Evolutionary conservation across 495 filamentous ascomycete species (phyloP).

Genomic region (Margaritispora aquatica): DNA sequence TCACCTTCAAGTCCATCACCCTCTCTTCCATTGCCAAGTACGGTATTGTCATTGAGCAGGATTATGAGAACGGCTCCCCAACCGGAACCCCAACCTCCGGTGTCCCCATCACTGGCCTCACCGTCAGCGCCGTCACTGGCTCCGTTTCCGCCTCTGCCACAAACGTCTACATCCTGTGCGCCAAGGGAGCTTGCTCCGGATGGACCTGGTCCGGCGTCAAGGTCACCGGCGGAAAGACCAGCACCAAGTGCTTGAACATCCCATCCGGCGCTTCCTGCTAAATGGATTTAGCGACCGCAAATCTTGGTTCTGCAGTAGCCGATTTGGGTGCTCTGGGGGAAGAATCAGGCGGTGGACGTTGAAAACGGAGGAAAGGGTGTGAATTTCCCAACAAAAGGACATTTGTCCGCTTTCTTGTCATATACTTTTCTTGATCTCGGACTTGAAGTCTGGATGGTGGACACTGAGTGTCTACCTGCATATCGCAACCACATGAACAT

Average conservation of each 20-base stretch:
- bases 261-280: constrained; percentile 38
- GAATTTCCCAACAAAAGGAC: not conserved
- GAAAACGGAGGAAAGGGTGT: not conserved
- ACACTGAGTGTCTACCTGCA: no score
- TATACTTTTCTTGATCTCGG: not conserved
- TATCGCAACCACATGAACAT: not conserved
- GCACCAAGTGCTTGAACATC: constrained; percentile 34
- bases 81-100: constrained; percentile 54
- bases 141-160: constrained; percentile 36
- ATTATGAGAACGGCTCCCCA: constrained; percentile 58
- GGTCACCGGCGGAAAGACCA: constrained; percentile 41
- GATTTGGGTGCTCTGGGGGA: not conserved
- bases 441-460: not conserved
- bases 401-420: not conserved
- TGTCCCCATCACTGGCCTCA: constrained; percentile 55
- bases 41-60: constrained; percentile 64
- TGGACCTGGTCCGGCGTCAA: constrained; percentile 43
- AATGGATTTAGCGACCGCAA: not conserved
- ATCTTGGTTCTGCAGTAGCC: not conserved
- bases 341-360: no score
- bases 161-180: constrained; percentile 50
- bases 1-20: constrained; percentile 54
- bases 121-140: constrained; percentile 47
- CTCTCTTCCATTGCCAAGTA: constrained; percentile 53
- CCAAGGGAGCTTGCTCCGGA: constrained; percentile 34